Conservation (phyloP, 306 rosid genomes). For the Hippophae rhamnoides region DNA sequence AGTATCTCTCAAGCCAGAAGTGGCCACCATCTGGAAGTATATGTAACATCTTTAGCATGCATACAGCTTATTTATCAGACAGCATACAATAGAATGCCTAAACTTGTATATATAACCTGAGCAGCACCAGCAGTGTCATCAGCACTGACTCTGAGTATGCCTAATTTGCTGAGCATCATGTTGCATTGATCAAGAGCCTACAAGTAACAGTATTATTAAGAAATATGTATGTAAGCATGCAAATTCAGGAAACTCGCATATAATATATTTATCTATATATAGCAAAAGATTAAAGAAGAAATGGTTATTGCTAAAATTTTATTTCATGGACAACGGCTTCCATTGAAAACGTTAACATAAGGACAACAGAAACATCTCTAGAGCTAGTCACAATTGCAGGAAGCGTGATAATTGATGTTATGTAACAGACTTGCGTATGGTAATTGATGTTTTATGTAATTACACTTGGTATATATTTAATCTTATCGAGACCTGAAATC, state of each 20-base stretch:
- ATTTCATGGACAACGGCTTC: no score
- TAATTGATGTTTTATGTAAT: neutral
- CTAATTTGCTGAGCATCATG: constrained; percentile 39
- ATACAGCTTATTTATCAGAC: constrained; percentile 10
- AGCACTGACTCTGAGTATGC: constrained; percentile 41
- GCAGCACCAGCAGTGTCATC: constrained; percentile 81
- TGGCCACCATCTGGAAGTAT: constrained; percentile 54
- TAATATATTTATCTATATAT: no score
- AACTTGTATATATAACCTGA: constrained; percentile 38
- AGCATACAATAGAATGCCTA: constrained; percentile 8
- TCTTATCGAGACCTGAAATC: constrained; percentile 2
- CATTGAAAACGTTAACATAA: neutral
- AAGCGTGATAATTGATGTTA: neutral
- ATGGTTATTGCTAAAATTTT: neutral
- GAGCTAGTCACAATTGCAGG: neutral
- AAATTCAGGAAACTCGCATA: no score
- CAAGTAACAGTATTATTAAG: constrained; percentile 21
- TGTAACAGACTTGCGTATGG: constrained; percentile 14
- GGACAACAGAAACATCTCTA: neutral
- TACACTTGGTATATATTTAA: no score
- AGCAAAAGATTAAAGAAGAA: no score
- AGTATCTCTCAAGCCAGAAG: constrained; percentile 36
- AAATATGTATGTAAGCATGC: neutral
- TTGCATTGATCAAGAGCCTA: constrained; percentile 88
- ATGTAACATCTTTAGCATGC: constrained; percentile 15